Base-by-base conservation (phyloP, 1,284 basidiomycete genomes). In the Anthracocystis setariae region DNA sequence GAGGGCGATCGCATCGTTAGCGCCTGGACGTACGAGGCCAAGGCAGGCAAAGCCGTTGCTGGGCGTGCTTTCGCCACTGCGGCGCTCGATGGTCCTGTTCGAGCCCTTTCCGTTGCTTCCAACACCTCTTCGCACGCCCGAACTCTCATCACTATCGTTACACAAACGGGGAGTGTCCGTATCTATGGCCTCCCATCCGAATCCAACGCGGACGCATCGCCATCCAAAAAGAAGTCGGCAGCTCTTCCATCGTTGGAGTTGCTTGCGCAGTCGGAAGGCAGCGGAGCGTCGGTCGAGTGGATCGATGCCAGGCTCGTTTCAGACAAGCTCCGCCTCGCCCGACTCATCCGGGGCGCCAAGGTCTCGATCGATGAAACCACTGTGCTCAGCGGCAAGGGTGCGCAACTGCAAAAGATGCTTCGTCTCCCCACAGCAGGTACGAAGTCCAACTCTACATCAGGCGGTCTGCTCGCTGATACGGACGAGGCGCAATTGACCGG, bases 1-100 rank as follows among this genome's bases (percentile, higher is more conserved):
- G 88, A 91, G 74, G 87, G 87, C 27, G 91, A 93, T 83, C 88
- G 91, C 20, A 88, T 90, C 43, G 85, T 92, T n/a, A 90, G 88
- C 75, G 76, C 89, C 46, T 89, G 90, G 91, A 65, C 62, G 13
- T 64, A 62, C 87, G 62, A 83, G 85, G 57, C 21, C 25, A 84
- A 56, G 17, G 46, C 59, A 23, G 47, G 35, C 29, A 60, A 51
- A 44, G 21, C 48, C 13, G 57, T 55, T 21, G 23, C 64, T 13
- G 70, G 70, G 7, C 58, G 65, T 17, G 67, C 73, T 15, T 56
- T 71, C 8, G 78, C 56, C 83, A 83, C 33, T 83, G 85, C 48
- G 67, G 82, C 43, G 83, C 84, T 66, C 74, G 83, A 73, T 75
- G 73, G 74, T 47, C 74, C 45, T 73, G 81, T 56, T 79, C 85